Base-by-base conservation (phyloP, 148 eudicot species). In the Cornus controversa region DNA sequence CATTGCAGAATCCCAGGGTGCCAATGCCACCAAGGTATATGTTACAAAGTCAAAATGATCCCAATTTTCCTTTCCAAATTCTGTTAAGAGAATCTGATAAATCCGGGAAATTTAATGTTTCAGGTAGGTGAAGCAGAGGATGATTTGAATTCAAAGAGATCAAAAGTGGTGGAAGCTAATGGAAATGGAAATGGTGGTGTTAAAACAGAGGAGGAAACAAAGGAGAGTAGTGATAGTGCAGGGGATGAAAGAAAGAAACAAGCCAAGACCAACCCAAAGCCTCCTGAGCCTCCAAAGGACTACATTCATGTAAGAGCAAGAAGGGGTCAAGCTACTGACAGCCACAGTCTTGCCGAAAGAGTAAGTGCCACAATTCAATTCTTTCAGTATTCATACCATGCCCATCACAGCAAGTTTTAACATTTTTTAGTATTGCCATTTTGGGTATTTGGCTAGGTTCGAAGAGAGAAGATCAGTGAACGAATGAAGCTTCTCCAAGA, bases 301-400 rank as follows among this genome's bases (percentile, higher is more conserved):
- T 93, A 93, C 74, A 93, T 96, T 86, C 99, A 96, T 88, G 99
- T 96, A 71, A 89, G 99, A 80, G 99, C 99, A 47, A 86, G 99
- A 82, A 89, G 99, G 75, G 99, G 99, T 57, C 98, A 96, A 79
- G 99, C 99, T 26, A 96, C 99, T 70, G 99, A 96, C 73, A 96
- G 98, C 78, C 99, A 96, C 76, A 96, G 99, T 81, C 85, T 96
- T 77, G 99, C 99, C n/a, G 99, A 96, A 86, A 86, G 97, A 75
- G 98, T 91, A 87, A 67, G 85, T 68, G 54, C 64, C n/a, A 27
- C 10, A 28, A 25, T 6, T 63, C 20, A 0, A 27, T 67, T 47
- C 63, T 27, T 10, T 50, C 18, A 20, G 1, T 15, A 50, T 20
- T 60, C 64, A 60, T 60, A 6, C 2, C 24, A 60, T 60, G 15